A percentile compares a stretch with the other conserved stretches of the same genome.
Evolutionary conservation across 768 basidiomycete genomes (phyloP).

Genomic region (Pisolithus microcarpus): DNA sequence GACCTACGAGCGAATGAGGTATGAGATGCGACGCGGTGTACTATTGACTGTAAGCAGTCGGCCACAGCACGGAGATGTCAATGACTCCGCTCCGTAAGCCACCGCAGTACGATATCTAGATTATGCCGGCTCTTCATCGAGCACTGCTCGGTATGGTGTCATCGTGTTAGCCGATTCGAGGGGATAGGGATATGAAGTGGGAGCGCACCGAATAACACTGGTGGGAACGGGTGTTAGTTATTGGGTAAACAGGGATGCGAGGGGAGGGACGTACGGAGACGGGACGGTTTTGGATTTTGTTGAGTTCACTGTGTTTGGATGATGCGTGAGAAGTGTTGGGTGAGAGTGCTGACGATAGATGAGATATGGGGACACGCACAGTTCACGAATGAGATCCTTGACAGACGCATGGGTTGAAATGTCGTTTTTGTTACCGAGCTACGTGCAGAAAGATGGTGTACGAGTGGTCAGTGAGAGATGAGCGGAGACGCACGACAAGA

Average conservation of each 20-base stretch:
- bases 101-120: conserved; percentile 86
- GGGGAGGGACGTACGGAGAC: conserved; percentile 70
- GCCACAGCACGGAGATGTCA: conserved; percentile 19
- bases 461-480: neutral
- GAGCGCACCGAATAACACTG: conserved; percentile 74
- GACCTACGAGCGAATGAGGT: neutral
- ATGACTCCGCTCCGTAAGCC: conserved; percentile 74
- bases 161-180: neutral
- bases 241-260: neutral
- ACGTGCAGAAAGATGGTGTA: neutral
- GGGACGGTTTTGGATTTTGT: conserved; percentile 71
- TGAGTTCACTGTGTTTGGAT: conserved; percentile 38
- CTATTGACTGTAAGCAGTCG: no score
- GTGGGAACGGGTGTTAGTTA: neutral
- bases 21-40: neutral
- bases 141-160: conserved; percentile 45
- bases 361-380: conserved; percentile 41
- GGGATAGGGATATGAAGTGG: neutral
- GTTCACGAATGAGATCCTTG: conserved; percentile 71
- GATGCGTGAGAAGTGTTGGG: neutral
- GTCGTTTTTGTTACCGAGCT: conserved; percentile 95
- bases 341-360: neutral
- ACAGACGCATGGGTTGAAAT: conserved; percentile 67
- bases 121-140: conserved; percentile 97
- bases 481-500: conserved; percentile 56